Evolutionary conservation across 2,329 filamentous ascomycete genomes (phyloP), one percentile per base, ranked within the genome.

Genomic region (Verruconis gallopava): DNA sequence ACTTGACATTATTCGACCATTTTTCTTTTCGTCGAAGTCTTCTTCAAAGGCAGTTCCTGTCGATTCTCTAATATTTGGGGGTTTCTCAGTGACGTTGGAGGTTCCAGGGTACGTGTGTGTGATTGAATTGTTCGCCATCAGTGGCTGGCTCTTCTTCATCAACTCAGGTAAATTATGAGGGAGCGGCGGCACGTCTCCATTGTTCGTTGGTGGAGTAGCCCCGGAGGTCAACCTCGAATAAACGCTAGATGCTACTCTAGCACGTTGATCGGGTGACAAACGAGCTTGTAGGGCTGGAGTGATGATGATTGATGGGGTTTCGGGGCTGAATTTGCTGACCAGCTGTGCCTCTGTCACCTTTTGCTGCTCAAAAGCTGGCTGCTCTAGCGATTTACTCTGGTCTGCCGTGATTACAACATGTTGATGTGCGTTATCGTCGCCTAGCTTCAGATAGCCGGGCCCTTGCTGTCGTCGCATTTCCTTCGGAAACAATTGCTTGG

Each of bases 201-300:
- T 52, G 14, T 56, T 51, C 17, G 51, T 45, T 13, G 50, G 49
- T 22, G 50, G 55, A 5, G 52, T 46, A 17, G 50, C 49, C 43
- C 58, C 63, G 13, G 62, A 60, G 13, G 67, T 69, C 11, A 66
- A 60, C 37, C 72, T 70, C 2, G 78, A 80, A 52, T 79, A 82
- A 11, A 80, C 55, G 50, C 75, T 81, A 3, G 76, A 78, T 2
- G 67, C 54, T 3, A 61, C 60, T 15, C 68, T 54, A 3, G 60
- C 73, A 3, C 71, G 77, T 48, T 71, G 77, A 4, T 75, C 74
- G 17, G 75, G 77, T 73, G 77, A 79, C 1, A 73, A 67, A 17
- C 65, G 65, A 32, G 61, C 55, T 47, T 70, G 64, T 40, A 61
- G 62, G 15, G 69, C 69, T 30, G 70, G 69, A 2, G 70, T 73